Evolutionary conservation across 495 filamentous ascomycete species (phyloP).

Genomic region (Xanthoparmelia taractica): DNA sequence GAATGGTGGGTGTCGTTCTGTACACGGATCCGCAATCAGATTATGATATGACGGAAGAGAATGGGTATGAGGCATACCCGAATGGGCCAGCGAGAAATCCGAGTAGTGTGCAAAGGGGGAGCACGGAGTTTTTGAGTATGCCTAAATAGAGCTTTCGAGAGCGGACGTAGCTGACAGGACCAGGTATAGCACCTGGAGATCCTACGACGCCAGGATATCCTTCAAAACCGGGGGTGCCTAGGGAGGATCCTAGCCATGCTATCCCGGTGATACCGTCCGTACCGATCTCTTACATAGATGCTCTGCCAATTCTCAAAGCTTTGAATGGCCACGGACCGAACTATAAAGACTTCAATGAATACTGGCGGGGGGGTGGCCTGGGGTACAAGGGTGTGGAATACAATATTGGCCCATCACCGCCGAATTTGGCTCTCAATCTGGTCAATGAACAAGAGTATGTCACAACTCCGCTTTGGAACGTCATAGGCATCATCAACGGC

Average conservation of each 20-base stretch:
- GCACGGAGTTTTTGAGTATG: constrained; percentile 70
- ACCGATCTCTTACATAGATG: constrained; percentile 84
- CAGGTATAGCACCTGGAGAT: constrained; percentile 55
- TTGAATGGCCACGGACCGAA: constrained; percentile 82
- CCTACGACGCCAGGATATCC: constrained; percentile 90
- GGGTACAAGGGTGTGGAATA: constrained; percentile 80
- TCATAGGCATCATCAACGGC: constrained; percentile 92
- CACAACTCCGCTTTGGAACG: constrained; percentile 87
- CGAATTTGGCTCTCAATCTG: constrained; percentile 67
- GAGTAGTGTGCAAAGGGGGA: constrained; percentile 88
- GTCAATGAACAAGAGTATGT: constrained; percentile 84
- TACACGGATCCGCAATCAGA: constrained; percentile 90
- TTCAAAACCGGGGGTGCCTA: constrained; percentile 81
- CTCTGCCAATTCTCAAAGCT: constrained; percentile 74
- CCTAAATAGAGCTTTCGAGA: constrained; percentile 4
- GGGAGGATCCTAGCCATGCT: constrained; percentile 55
- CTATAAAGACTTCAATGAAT: constrained; percentile 66
- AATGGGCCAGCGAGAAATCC: constrained; percentile 81
- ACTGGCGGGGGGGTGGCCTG: constrained; percentile 67
- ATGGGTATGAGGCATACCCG: constrained; percentile 75
- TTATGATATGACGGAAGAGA: constrained; percentile 67
- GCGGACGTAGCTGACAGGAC: constrained; percentile 11
- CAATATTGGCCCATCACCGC: constrained; percentile 81
- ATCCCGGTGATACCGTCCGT: constrained; percentile 86
- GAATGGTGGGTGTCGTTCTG: constrained; percentile 78